phyloP scores from a whole-genome alignment of 108 stramenopile genomes.

The Cyclostephanos invisitatus region DNA sequence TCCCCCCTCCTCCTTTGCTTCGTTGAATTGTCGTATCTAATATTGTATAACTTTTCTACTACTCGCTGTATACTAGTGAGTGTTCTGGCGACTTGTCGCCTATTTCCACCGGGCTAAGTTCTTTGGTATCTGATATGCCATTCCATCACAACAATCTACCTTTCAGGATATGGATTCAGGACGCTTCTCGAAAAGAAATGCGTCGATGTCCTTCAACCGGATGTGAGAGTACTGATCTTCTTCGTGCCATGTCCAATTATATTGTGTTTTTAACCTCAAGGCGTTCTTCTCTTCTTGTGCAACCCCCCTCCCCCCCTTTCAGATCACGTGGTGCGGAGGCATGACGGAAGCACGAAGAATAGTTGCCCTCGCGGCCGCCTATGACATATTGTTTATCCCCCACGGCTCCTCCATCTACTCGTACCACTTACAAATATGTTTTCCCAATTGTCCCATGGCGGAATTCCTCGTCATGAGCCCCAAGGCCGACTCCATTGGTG shows the following conservation, averaged over 20 bases:
- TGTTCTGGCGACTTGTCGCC: background rate
- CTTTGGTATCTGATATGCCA: background rate
- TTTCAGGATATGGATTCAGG: conserved; percentile 57
- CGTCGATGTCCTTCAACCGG: conserved; percentile 67
- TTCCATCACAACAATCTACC: background rate
- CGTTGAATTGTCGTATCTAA: background rate
- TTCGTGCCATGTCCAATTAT: background rate
- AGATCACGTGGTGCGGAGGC: conserved; percentile 74
- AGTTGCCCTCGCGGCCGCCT: conserved; percentile 62
- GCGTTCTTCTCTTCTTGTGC: background rate
- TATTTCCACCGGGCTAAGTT: background rate
- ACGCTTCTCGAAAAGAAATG: conserved; percentile 59
- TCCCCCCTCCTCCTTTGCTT: background rate
- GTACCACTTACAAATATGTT: conserved; percentile 73
- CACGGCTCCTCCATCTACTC: conserved; percentile 65
- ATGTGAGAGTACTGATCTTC: conserved; percentile 10
- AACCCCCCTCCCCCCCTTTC: background rate
- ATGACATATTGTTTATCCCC: conserved; percentile 65
- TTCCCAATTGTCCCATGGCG: conserved; percentile 63
- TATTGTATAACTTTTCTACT: background rate
- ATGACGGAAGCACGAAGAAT: conserved; percentile 71
- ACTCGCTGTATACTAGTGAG: conserved; percentile 51
- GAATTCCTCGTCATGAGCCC: conserved; percentile 69
- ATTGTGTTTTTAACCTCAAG: background rate
- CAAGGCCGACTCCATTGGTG: conserved; percentile 60